Percentiles rank a stretch among this genome's conserved stretches.
Conservation (phyloP, 1,284 basidiomycete species). For the Gomphus sp. region DNA sequence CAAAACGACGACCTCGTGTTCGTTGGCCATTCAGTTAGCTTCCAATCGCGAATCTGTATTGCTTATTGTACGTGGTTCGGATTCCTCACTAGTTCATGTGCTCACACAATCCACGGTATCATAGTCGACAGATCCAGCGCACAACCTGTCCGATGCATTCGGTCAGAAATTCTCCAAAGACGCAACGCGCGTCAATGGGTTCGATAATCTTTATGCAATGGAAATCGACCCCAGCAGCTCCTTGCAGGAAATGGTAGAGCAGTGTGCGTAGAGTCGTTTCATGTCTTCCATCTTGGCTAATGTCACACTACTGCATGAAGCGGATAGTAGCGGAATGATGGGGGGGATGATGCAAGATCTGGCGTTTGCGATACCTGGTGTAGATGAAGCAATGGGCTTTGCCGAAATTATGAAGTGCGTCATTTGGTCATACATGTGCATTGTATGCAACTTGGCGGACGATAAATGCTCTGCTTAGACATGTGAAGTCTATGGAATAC, state of each 20-base stretch:
- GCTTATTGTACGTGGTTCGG: slow-evolving; percentile 67
- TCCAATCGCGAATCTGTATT: slow-evolving; percentile 83
- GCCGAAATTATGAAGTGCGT: slow-evolving; percentile 99
- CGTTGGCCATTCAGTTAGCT: slow-evolving; percentile 90
- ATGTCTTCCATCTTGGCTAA: background rate
- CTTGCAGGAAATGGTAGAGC: slow-evolving; percentile 98
- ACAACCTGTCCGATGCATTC: slow-evolving; percentile 98
- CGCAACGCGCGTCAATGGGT: slow-evolving; percentile 98
- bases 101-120: background rate
- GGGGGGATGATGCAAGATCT: slow-evolving; percentile 99
- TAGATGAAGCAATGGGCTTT: slow-evolving; percentile 99
- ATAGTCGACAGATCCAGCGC: slow-evolving; percentile 96
- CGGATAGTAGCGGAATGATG: slow-evolving; percentile 93
- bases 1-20: slow-evolving; percentile 94
- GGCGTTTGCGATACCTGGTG: slow-evolving; percentile 97
- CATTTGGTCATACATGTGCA: background rate
- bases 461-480: slow-evolving; percentile 38
- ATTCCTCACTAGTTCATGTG: background rate
- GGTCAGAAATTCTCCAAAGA: slow-evolving; percentile 99
- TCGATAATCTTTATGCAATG: slow-evolving; percentile 96
- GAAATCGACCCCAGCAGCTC: slow-evolving; percentile 98
- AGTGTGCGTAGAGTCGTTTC: slow-evolving; percentile 48
- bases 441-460: background rate
- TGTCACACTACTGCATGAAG: slow-evolving; percentile 27
- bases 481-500: slow-evolving; percentile 99